A percentile compares a stretch with the other conserved stretches of the same genome.
Evolutionary conservation across 2,329 filamentous ascomycete genomes (phyloP).

Genomic region (Tolypocladium cylindrosporum): DNA sequence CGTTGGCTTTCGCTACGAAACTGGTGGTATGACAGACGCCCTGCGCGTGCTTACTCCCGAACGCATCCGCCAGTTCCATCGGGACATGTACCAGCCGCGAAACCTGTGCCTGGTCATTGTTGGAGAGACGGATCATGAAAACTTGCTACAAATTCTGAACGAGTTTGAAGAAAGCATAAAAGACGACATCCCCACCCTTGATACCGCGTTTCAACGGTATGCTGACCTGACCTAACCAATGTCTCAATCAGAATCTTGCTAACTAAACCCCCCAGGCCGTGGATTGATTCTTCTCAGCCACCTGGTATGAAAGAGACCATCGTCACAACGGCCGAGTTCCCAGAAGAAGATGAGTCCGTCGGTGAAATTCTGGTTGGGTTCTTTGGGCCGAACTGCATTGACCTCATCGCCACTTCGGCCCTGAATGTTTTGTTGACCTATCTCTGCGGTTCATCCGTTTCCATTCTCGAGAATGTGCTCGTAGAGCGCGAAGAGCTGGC

Average conservation of each 20-base stretch:
- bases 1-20: slow-evolving; percentile 92
- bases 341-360: slow-evolving; percentile 89
- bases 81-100: slow-evolving; percentile 95
- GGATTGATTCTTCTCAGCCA: slow-evolving; percentile 79
- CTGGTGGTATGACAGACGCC: slow-evolving; percentile 93
- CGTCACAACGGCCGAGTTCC: slow-evolving; percentile 77
- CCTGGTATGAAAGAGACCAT: slow-evolving; percentile 62
- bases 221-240: neutral
- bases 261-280: slow-evolving; percentile 42
- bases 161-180: slow-evolving; percentile 82
- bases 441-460: slow-evolving; percentile 85
- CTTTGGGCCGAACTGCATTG: slow-evolving; percentile 73
- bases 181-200: slow-evolving; percentile 65
- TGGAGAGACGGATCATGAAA: slow-evolving; percentile 78
- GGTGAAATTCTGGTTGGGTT: slow-evolving; percentile 83
- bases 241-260: neutral
- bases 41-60: slow-evolving; percentile 78
- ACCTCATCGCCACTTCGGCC: slow-evolving; percentile 58
- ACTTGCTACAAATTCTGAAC: slow-evolving; percentile 74
- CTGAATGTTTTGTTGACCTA: slow-evolving; percentile 76
- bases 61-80: slow-evolving; percentile 88
- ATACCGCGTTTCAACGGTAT: slow-evolving; percentile 63
- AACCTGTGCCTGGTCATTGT: slow-evolving; percentile 87
- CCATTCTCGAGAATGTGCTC: slow-evolving; percentile 80
- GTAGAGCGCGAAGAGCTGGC: slow-evolving; percentile 91